Evolutionary conservation across 495 filamentous ascomycete species (phyloP), one percentile per base, ranked within the genome.

Genomic region (Stereocaulon alpinum): DNA sequence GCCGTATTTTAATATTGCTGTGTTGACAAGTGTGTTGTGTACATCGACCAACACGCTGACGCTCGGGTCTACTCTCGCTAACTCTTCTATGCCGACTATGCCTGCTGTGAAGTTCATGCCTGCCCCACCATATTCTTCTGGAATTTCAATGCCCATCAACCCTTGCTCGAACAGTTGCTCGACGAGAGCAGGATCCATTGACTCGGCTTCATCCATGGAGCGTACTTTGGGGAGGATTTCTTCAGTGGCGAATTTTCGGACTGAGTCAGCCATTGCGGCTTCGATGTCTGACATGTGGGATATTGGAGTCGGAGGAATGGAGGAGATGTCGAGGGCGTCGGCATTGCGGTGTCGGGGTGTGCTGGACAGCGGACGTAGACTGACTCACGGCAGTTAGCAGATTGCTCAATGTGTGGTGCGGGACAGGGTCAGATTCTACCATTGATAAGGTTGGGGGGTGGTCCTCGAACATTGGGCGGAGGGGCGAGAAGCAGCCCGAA

Each of bases 21-120:
- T 97, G 76, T 96, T 97, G 71, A 95, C 91, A 34, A 99, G 76
- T 10, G 93, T 99, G 73, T 99, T 99, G 78, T 99, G 94, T 30
- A 96, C 91, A 70, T 96, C 91, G 17, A 86, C 85, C 79, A 96
- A 74, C 58, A 96, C 91, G 69, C 88, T 91, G 44, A 97, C 93
- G 56, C 88, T 93, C 40, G 93, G 93, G 69, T 99, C 93, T 24
- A 97, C 86, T 56, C 89, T 83, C 2, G 94, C 93, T 57, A 97
- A 75, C 76, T 99, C 94, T 74, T 99, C 93, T 68, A 99, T 97
- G 12, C 88, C 92, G 49, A 97, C 84, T 69, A 97, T 95, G 11
- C 89, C 93, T 0, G 91, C 74, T 6, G 94, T 97, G 73, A 99
- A 99, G 79, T 96, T 95, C 93, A 97, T 97, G 49, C 90, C 93